phyloP scores from a whole-genome alignment of 805 yeast genomes.

The Lipomyces anomalus region DNA sequence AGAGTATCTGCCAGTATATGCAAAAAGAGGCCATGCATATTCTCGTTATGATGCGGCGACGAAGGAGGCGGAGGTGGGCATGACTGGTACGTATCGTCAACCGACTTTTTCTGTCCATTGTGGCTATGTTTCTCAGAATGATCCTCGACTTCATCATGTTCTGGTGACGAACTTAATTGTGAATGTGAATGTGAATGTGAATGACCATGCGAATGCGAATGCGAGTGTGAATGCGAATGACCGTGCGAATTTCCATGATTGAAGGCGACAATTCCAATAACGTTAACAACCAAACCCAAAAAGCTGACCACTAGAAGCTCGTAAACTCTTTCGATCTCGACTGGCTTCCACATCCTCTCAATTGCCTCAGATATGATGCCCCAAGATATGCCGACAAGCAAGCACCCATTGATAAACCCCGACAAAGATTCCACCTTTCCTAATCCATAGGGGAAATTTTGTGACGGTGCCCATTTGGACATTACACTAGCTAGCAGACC shows the following conservation, averaged over 20 bases:
- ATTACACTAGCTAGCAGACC: constrained; percentile 81
- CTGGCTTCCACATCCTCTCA: constrained; percentile 74
- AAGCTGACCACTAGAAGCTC: constrained; percentile 81
- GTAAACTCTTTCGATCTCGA: constrained; percentile 66
- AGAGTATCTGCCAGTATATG: constrained; percentile 93
- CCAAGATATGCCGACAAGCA: constrained; percentile 79
- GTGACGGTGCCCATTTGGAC: constrained; percentile 53
- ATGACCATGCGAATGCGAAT: constrained; percentile 24
- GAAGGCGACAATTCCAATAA: constrained; percentile 91
- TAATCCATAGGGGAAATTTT: constrained; percentile 81
- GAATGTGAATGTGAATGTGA: constrained; percentile 26
- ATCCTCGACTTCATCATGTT: constrained; percentile 26
- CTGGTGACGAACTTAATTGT: constrained; percentile 25
- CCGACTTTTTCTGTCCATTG: constrained; percentile 21
- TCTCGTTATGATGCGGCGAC: constrained; percentile 42
- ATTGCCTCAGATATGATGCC: constrained; percentile 84
- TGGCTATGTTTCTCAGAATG: constrained; percentile 33
- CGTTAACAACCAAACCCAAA: constrained; percentile 78
- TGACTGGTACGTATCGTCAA: constrained; percentile 14
- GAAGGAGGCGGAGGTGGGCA: constrained; percentile 15
- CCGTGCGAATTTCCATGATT: constrained; percentile 70
- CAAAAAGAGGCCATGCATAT: constrained; percentile 89
- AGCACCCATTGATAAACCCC: constrained; percentile 90
- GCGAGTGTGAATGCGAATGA: constrained; percentile 18
- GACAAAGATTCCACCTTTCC: constrained; percentile 83